A percentile compares a stretch with the other conserved stretches of the same genome.
Evolutionary conservation across 805 yeast species (phyloP).

Genomic region (Ogataea corticis): DNA sequence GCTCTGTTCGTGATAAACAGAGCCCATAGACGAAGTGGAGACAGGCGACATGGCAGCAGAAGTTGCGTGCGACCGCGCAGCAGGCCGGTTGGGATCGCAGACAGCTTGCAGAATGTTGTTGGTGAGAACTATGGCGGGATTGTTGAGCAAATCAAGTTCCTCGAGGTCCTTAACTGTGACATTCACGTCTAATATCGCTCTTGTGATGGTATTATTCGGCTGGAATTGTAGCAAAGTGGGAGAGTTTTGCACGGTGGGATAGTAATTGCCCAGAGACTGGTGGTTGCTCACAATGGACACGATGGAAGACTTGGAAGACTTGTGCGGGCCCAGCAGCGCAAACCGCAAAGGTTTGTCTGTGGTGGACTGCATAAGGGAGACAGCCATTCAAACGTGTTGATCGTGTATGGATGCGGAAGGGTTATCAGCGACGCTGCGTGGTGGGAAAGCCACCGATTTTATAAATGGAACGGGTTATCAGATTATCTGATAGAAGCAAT

Average conservation of each 20-base stretch:
- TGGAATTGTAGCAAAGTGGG: conserved; percentile 57
- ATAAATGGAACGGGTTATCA: too few species aligned
- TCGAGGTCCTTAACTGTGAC: conserved; percentile 42
- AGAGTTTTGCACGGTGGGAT: conserved; percentile 67
- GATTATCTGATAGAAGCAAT: too few species aligned
- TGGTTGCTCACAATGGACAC: conserved; percentile 32
- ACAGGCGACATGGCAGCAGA: conserved; percentile 8
- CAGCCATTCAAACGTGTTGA: neutral
- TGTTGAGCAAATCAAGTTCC: conserved; percentile 25
- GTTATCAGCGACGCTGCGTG: neutral
- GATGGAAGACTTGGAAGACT: conserved; percentile 34
- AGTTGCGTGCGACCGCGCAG: neutral
- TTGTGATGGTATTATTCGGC: conserved; percentile 41
- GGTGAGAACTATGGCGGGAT: conserved; percentile 16
- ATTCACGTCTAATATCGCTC: conserved; percentile 48
- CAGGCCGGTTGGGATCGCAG: conserved; percentile 6
- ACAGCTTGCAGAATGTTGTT: conserved; percentile 16
- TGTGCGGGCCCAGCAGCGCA: conserved; percentile 35
- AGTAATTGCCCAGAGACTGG: conserved; percentile 58
- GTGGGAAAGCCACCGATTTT: too few species aligned
- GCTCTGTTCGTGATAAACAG: neutral
- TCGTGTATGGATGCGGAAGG: neutral
- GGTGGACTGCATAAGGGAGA: conserved; percentile 27
- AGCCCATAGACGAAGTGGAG: conserved; percentile 8
- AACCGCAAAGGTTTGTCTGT: conserved; percentile 33